These are phyloP conservation scores for Penicillium chermesinum DNA, from an alignment of 495 filamentous ascomycete genomes.

Conservation along the genomic window DNA sequence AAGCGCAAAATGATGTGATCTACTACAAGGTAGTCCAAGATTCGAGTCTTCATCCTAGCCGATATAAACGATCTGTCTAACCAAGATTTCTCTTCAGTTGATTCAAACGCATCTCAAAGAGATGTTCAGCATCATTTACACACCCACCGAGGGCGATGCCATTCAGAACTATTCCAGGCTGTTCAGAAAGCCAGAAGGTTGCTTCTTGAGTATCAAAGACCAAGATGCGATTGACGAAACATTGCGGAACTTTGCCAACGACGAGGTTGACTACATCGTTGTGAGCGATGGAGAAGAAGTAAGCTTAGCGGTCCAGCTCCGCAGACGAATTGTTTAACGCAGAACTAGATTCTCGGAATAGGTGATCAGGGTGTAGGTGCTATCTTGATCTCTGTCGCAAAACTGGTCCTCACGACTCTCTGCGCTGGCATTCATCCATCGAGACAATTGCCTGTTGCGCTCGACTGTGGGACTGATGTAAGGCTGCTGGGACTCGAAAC, in stretches of 20 bases:
- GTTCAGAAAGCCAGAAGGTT: constrained; percentile 73
- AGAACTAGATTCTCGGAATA: constrained; percentile 70
- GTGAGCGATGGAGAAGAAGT: constrained; percentile 73
- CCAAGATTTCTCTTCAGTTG: constrained; percentile 34
- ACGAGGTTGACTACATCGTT: constrained; percentile 83
- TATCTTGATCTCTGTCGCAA: constrained; percentile 79
- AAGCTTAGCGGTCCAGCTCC: not conserved
- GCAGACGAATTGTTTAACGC: constrained; percentile 18
- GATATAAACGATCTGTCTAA: not conserved
- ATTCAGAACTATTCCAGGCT: constrained; percentile 79
- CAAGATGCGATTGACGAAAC: constrained; percentile 55
- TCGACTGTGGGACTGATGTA: constrained; percentile 84
- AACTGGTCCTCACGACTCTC: constrained; percentile 73
- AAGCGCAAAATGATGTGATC: constrained; percentile 65
- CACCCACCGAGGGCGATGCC: constrained; percentile 87
- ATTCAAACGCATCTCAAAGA: constrained; percentile 67
- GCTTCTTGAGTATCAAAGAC: constrained; percentile 51
- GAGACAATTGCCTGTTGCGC: constrained; percentile 70
- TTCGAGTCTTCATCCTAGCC: no score
- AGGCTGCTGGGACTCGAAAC: not conserved
- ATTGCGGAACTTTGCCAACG: constrained; percentile 59
- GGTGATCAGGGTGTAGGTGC: constrained; percentile 90
- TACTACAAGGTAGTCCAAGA: constrained; percentile 17
- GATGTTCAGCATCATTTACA: constrained; percentile 87
- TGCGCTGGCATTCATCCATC: constrained; percentile 83